These are phyloP conservation scores for Cardamine occulta DNA, from an alignment of 345 rosid species.

Conservation along the genomic window DNA sequence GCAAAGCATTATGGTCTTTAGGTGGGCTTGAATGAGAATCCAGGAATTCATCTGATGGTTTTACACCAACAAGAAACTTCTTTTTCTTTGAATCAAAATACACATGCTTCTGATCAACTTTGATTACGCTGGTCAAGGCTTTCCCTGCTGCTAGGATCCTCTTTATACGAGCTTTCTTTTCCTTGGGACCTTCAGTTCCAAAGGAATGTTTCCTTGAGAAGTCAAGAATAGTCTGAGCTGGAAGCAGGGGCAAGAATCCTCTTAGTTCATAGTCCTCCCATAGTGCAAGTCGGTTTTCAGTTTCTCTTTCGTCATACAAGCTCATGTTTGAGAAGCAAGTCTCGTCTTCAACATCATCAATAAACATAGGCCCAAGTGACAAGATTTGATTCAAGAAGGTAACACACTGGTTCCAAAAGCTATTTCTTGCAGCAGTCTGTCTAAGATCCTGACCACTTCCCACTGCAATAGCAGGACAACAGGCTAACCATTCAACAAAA, in stretches of 20 bases:
- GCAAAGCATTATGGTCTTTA: slow-evolving; percentile 42
- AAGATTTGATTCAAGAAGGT: slow-evolving; percentile 71
- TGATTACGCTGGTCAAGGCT: slow-evolving; percentile 62
- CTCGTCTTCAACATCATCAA: slow-evolving; percentile 76
- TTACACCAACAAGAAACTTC: slow-evolving; percentile 74
- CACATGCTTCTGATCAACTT: slow-evolving; percentile 61
- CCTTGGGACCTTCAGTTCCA: slow-evolving; percentile 67
- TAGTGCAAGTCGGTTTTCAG: slow-evolving; percentile 82
- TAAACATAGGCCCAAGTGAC: slow-evolving; percentile 50
- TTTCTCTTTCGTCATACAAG: slow-evolving; percentile 89
- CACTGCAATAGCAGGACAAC: slow-evolving; percentile 73
- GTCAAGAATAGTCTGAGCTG: slow-evolving; percentile 85
- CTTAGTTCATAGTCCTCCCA: slow-evolving; percentile 95
- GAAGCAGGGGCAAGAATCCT: slow-evolving; percentile 86
- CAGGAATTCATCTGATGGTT: slow-evolving; percentile 50
- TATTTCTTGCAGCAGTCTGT: slow-evolving; percentile 60
- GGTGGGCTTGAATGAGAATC: slow-evolving; percentile 40
- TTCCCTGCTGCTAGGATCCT: slow-evolving; percentile 91
- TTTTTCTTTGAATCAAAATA: slow-evolving; percentile 72
- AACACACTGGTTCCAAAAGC: slow-evolving; percentile 73
- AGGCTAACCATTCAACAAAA: slow-evolving; percentile 94
- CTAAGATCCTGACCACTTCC: slow-evolving; percentile 73
- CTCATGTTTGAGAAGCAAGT: slow-evolving; percentile 87
- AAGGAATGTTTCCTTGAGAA: slow-evolving; percentile 76
- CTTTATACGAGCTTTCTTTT: slow-evolving; percentile 66